Evolutionary conservation across 2,329 filamentous ascomycete species (phyloP).

Genomic region (Sarocladiaceae sp.): DNA sequence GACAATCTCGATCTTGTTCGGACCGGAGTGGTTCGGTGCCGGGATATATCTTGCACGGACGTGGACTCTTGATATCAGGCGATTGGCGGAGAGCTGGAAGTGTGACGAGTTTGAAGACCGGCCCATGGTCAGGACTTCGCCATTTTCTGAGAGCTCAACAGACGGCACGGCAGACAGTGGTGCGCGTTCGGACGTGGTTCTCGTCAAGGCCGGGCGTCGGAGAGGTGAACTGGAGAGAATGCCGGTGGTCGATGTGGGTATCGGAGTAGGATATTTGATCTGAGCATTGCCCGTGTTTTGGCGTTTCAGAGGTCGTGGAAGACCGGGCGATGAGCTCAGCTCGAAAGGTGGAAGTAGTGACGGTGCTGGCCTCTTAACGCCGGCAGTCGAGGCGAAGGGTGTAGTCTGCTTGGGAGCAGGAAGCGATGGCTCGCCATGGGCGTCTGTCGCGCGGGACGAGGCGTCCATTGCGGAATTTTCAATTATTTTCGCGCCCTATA

Average conservation of each 20-base stretch:
- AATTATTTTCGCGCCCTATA: neutral
- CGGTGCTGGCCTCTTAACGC: constrained; percentile 59
- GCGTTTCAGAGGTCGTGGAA: constrained; percentile 67
- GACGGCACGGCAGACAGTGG: constrained; percentile 82
- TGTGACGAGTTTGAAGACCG: constrained; percentile 94
- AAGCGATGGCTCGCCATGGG: constrained; percentile 26
- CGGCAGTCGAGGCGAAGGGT: constrained; percentile 21
- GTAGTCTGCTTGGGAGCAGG: constrained; percentile 17
- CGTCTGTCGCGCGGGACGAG: constrained; percentile 4
- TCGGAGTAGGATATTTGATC: constrained; percentile 83
- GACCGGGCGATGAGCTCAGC: constrained; percentile 70
- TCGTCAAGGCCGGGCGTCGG: constrained; percentile 37
- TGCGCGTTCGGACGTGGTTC: constrained; percentile 66
- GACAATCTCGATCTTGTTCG: constrained; percentile 78
- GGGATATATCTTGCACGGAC: constrained; percentile 82
- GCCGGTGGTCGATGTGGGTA: constrained; percentile 90
- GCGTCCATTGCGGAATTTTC: constrained; percentile 5
- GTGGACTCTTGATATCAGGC: constrained; percentile 88
- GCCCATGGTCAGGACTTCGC: constrained; percentile 81
- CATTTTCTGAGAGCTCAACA: constrained; percentile 74
- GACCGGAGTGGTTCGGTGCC: constrained; percentile 61
- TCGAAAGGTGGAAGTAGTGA: constrained; percentile 76
- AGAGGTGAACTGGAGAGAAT: constrained; percentile 82
- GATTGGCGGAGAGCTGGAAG: constrained; percentile 88
- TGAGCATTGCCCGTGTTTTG: constrained; percentile 48